Evolutionary conservation across 2,329 filamentous ascomycete species (phyloP).

Genomic region (Penicillium sp.): DNA sequence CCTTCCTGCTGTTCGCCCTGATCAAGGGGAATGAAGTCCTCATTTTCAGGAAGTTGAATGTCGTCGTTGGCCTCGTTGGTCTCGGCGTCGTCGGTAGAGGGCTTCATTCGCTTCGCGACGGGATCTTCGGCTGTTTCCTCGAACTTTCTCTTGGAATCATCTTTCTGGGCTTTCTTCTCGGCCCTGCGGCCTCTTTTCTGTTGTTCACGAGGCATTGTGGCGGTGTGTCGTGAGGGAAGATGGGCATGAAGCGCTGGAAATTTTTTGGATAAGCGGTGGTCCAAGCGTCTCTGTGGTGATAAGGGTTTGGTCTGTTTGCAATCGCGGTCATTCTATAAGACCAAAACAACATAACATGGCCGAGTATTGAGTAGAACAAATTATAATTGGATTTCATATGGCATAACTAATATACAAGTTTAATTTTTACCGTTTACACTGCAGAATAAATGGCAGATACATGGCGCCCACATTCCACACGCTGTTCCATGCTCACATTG

Average conservation of each 20-base stretch:
- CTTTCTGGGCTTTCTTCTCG: slow-evolving; percentile 41
- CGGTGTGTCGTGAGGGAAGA: slow-evolving; percentile 7
- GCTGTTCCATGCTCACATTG: slow-evolving; percentile 76
- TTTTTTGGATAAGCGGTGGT: slow-evolving; percentile 40
- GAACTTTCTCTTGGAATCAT: slow-evolving; percentile 37
- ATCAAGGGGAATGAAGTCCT: slow-evolving; percentile 41
- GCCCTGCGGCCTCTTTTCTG: slow-evolving; percentile 48
- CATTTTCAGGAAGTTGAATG: slow-evolving; percentile 19
- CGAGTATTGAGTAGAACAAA: neutral
- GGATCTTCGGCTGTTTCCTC: slow-evolving; percentile 36
- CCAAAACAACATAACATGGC: neutral
- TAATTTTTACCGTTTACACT: slow-evolving; percentile 35
- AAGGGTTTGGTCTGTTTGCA: slow-evolving; percentile 36
- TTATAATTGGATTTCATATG: slow-evolving; percentile 11
- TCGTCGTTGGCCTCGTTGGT: slow-evolving; percentile 13
- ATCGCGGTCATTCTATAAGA: neutral
- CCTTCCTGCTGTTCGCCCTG: slow-evolving; percentile 23
- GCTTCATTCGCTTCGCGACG: slow-evolving; percentile 41
- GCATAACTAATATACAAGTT: slow-evolving; percentile 19
- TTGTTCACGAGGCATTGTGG: slow-evolving; percentile 47
- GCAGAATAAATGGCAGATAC: slow-evolving; percentile 81
- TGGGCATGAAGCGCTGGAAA: slow-evolving; percentile 16
- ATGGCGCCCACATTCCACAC: slow-evolving; percentile 78
- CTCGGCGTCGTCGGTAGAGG: slow-evolving; percentile 22
- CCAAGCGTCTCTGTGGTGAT: slow-evolving; percentile 30